Evolutionary conservation across 805 yeast species (phyloP).

Genomic region (Soucietia sequanensis): DNA sequence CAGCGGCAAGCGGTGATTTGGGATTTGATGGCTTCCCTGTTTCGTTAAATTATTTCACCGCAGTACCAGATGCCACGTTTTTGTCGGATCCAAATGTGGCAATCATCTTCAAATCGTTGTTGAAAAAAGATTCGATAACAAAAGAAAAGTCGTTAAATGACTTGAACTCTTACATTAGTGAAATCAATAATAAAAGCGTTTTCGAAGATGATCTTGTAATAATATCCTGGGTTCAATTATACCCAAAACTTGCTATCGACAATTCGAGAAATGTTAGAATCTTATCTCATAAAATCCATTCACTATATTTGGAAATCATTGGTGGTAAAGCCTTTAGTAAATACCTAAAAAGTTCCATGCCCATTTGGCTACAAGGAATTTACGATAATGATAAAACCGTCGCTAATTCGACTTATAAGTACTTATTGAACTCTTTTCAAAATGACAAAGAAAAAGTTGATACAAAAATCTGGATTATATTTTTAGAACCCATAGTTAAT

Average conservation of each 20-base stretch:
- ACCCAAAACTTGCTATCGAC: slow-evolving; percentile 75
- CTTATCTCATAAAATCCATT: slow-evolving; percentile 64
- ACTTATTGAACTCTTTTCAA: slow-evolving; percentile 55
- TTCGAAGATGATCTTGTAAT: slow-evolving; percentile 49
- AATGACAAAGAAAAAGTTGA: slow-evolving; percentile 49
- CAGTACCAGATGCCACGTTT: slow-evolving; percentile 58
- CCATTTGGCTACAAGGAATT: slow-evolving; percentile 69
- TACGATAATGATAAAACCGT: slow-evolving; percentile 71
- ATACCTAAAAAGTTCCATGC: slow-evolving; percentile 69
- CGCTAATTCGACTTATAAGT: slow-evolving; percentile 44
- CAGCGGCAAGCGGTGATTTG: slow-evolving; percentile 20
- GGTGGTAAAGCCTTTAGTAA: slow-evolving; percentile 57
- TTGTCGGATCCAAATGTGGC: slow-evolving; percentile 47
- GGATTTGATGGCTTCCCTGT: slow-evolving; percentile 47
- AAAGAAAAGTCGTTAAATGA: slow-evolving; percentile 76
- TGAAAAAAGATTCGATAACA: slow-evolving; percentile 82
- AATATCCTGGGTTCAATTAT: slow-evolving; percentile 76
- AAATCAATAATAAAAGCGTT: slow-evolving; percentile 13
- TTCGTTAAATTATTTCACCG: slow-evolving; percentile 72
- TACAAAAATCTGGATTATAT: slow-evolving; percentile 56
- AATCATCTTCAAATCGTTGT: slow-evolving; percentile 68
- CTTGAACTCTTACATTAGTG: slow-evolving; percentile 32
- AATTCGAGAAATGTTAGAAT: slow-evolving; percentile 64
- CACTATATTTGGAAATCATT: slow-evolving; percentile 44
- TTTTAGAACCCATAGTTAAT: slow-evolving; percentile 54